phyloP scores from a whole-genome alignment of 441 rosid species.

The Monsonia emarginata region DNA sequence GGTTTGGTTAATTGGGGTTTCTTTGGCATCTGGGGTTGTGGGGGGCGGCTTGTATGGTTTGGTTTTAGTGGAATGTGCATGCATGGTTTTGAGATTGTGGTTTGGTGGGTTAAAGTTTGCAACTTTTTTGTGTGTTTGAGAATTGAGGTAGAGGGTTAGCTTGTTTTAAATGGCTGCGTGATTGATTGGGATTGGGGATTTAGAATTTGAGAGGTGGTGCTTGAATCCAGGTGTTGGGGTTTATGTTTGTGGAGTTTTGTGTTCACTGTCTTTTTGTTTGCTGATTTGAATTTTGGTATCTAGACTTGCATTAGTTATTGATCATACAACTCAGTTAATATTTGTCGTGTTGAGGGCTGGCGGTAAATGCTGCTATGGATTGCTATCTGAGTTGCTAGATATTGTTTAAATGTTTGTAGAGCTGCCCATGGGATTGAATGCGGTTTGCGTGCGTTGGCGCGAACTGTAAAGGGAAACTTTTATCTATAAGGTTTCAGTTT shows the following conservation, averaged over 20 bases:
- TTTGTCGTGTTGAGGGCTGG: too few species aligned
- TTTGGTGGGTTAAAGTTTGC: neutral
- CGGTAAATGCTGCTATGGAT: neutral
- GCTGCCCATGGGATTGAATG: neutral
- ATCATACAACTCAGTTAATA: neutral
- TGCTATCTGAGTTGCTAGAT: neutral
- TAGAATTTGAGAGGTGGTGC: neutral
- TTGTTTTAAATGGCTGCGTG: neutral
- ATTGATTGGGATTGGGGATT: too few species aligned
- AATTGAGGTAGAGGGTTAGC: neutral
- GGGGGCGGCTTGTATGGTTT: neutral
- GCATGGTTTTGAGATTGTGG: neutral
- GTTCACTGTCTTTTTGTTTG: too few species aligned
- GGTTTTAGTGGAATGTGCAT: constrained; percentile 2
- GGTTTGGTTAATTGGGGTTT: neutral
- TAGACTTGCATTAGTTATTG: neutral
- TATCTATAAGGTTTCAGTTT: neutral
- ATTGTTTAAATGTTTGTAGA: neutral
- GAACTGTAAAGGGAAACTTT: neutral
- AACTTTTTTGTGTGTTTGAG: neutral
- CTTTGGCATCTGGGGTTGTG: neutral
- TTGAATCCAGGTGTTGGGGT: neutral
- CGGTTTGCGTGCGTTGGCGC: neutral
- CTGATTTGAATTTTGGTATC: too few species aligned
- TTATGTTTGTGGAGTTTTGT: neutral